Percentiles rank a stretch among this genome's conserved stretches.
Conservation (phyloP, 768 basidiomycete species). For the Lepiota venenata region DNA sequence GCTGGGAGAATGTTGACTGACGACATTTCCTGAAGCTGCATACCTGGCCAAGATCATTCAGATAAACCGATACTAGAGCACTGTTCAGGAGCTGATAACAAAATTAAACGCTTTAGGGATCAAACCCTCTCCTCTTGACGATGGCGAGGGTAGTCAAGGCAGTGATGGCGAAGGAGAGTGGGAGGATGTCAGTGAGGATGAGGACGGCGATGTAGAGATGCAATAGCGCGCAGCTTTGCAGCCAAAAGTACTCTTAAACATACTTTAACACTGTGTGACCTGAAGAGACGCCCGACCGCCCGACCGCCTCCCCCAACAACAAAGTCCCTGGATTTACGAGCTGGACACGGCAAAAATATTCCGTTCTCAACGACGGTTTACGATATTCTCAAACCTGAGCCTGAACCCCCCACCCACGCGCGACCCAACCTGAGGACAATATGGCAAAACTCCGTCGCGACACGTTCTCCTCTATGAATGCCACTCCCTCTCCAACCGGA, state of each 20-base stretch:
- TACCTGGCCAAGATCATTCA: slow-evolving; percentile 62
- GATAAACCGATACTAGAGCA: slow-evolving; percentile 79
- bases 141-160: slow-evolving; percentile 50
- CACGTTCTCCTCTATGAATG: slow-evolving; percentile 16
- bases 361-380: not conserved
- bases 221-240: slow-evolving; percentile 23
- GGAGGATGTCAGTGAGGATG: slow-evolving; percentile 62
- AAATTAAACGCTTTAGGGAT: slow-evolving; percentile 69
- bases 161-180: slow-evolving; percentile 59
- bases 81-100: slow-evolving; percentile 63
- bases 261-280: not conserved
- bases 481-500: not conserved
- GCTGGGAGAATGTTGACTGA: not conserved
- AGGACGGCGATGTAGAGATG: slow-evolving; percentile 58
- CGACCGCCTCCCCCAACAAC: not conserved
- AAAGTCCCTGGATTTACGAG: not conserved
- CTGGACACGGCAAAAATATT: not conserved
- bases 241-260: not conserved
- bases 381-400: not conserved
- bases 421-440: slow-evolving; percentile 16
- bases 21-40: slow-evolving; percentile 50
- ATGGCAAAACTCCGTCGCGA: slow-evolving; percentile 49
- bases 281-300: not conserved
- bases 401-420: not conserved
- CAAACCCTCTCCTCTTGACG: slow-evolving; percentile 51